A percentile compares a stretch with the other conserved stretches of the same genome.
Conservation (phyloP, 495 filamentous ascomycete genomes). For the Tuber melanosporum region DNA sequence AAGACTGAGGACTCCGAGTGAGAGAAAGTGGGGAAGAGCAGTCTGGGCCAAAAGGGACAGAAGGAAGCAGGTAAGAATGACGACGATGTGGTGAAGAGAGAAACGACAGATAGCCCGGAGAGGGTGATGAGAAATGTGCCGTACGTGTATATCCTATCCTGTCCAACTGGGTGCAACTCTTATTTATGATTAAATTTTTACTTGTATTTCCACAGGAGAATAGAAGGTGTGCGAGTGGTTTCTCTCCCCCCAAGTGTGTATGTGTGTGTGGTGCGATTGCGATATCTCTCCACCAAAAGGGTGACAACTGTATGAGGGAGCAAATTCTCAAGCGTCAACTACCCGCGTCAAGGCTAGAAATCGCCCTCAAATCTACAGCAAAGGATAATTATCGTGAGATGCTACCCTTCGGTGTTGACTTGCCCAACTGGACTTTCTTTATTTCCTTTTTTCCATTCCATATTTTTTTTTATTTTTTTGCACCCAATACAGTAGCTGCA, state of each 20-base stretch:
- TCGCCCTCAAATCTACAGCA: neutral
- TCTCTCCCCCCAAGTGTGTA: neutral
- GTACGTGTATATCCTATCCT: neutral
- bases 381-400: slow-evolving; percentile 1
- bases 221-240: neutral
- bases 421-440: neutral
- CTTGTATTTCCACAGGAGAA: neutral
- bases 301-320: neutral
- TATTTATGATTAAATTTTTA: no score
- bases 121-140: neutral
- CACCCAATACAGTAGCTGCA: neutral
- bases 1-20: neutral
- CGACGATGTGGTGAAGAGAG: neutral
- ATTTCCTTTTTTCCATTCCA: neutral
- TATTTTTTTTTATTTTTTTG: neutral
- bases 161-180: neutral
- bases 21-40: neutral
- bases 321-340: neutral
- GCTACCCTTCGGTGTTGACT: neutral
- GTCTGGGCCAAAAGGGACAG: neutral
- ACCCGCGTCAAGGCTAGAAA: neutral
- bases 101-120: neutral
- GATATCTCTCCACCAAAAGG: neutral
- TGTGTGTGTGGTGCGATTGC: neutral
- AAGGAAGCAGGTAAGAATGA: neutral